Conservation (phyloP, 2,329 filamentous ascomycete genomes). For the Aspergillus japonicus region DNA sequence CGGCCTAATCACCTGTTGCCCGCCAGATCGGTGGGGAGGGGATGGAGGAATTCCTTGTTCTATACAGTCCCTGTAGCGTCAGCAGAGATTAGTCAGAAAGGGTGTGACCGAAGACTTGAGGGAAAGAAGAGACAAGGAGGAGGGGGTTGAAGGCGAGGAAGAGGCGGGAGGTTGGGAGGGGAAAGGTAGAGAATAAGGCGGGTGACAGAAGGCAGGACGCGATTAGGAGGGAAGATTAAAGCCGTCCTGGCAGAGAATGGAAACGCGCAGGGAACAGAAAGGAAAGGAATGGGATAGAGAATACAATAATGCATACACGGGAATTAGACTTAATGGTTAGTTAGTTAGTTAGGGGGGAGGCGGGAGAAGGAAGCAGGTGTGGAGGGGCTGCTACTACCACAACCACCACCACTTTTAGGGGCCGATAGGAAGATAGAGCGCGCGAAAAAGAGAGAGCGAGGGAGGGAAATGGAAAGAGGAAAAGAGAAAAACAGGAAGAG, state of each 20-base stretch:
- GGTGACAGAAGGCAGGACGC: constrained; percentile 17
- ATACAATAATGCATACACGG: background rate
- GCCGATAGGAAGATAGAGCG: constrained; percentile 25
- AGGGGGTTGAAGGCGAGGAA: constrained; percentile 14
- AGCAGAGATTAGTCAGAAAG: constrained; percentile 8
- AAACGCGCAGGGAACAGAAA: background rate
- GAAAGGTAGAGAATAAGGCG: constrained; percentile 27
- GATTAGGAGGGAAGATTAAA: constrained; percentile 19
- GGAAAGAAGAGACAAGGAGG: constrained; percentile 18
- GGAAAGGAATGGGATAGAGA: background rate
- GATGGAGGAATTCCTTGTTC: constrained; percentile 10
- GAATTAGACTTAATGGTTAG: background rate
- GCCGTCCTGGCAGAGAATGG: background rate
- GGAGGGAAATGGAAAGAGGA: background rate
- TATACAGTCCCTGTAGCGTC: constrained; percentile 10
- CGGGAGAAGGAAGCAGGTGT: constrained; percentile 20
- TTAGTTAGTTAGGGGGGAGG: background rate
- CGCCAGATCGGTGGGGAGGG: constrained; percentile 24
- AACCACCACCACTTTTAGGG: constrained; percentile 9
- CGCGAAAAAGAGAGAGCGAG: constrained; percentile 22
- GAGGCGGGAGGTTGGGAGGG: constrained; percentile 36
- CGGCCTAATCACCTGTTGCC: constrained; percentile 25
- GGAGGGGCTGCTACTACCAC: constrained; percentile 16
- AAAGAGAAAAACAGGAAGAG: background rate
- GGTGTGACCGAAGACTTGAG: constrained; percentile 12